A percentile compares a stretch with the other conserved stretches of the same genome.
Conservation (phyloP, 495 filamentous ascomycete genomes). For the Hyaloscypha variabilis region DNA sequence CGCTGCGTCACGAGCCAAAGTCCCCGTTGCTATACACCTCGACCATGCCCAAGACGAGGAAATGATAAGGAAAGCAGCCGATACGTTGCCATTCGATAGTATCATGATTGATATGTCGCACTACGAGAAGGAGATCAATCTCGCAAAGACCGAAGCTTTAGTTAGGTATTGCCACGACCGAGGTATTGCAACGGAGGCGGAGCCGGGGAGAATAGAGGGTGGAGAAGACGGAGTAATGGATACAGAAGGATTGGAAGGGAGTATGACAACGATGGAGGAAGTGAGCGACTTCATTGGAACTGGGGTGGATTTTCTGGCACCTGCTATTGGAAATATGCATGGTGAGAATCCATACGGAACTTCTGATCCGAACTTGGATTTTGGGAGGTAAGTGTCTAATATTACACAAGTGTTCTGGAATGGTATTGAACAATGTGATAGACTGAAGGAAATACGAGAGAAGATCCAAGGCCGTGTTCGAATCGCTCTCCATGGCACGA, state of each 20-base stretch:
- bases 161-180: slow-evolving; percentile 69
- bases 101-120: slow-evolving; percentile 87
- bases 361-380: slow-evolving; percentile 52
- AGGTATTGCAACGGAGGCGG: slow-evolving; percentile 78
- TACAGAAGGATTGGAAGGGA: slow-evolving; percentile 70
- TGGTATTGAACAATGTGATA: background rate
- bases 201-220: slow-evolving; percentile 81
- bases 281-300: slow-evolving; percentile 75
- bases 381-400: slow-evolving; percentile 1
- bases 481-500: slow-evolving; percentile 16
- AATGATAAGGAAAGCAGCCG: slow-evolving; percentile 50
- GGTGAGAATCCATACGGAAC: slow-evolving; percentile 69
- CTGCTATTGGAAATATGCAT: slow-evolving; percentile 86
- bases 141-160: slow-evolving; percentile 69
- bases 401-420: too few relatives aligned
- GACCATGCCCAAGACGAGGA: slow-evolving; percentile 78
- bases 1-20: slow-evolving; percentile 60
- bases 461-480: slow-evolving; percentile 6
- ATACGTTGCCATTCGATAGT: slow-evolving; percentile 61
- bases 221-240: slow-evolving; percentile 83
- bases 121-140: slow-evolving; percentile 81
- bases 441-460: background rate
- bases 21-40: slow-evolving; percentile 74
- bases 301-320: slow-evolving; percentile 83
- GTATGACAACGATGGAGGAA: slow-evolving; percentile 77